Evolutionary conservation across 768 basidiomycete genomes (phyloP).

Genomic region (Pluteus cervinus): DNA sequence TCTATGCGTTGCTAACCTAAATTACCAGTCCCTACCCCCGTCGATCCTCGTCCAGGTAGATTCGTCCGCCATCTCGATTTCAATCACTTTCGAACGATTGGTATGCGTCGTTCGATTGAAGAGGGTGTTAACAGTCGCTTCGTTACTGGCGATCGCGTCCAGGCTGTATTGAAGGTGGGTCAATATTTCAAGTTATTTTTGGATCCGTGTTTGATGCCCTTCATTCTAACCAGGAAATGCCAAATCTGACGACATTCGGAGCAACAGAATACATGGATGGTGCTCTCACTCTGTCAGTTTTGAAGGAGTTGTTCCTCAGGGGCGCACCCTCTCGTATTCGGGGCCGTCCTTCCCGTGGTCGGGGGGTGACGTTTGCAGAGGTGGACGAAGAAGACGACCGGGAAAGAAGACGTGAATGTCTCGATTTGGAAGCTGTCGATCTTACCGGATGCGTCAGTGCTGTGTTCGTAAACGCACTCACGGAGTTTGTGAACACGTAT

Average conservation of each 20-base stretch:
- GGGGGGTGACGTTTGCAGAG: constrained; percentile 39
- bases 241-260: constrained; percentile 82
- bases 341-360: constrained; percentile 63
- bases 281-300: constrained; percentile 75
- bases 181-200: constrained; percentile 3
- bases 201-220: constrained; percentile 8
- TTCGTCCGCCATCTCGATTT: constrained; percentile 88
- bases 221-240: constrained; percentile 63
- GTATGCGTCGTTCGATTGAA: constrained; percentile 88
- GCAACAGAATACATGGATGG: constrained; percentile 99
- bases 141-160: constrained; percentile 85
- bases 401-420: constrained; percentile 67
- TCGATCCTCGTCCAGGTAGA: constrained; percentile 70
- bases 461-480: constrained; percentile 82
- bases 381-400: constrained; percentile 74
- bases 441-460: constrained; percentile 92
- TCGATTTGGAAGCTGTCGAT: constrained; percentile 83
- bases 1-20: constrained; percentile 5
- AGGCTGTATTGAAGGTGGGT: constrained; percentile 69
- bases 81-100: constrained; percentile 95
- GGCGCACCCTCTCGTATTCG: constrained; percentile 67
- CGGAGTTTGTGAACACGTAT: constrained; percentile 73
- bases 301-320: constrained; percentile 87
- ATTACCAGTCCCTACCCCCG: constrained; percentile 53
- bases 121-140: constrained; percentile 88